Conservation (phyloP, 306 rosid genomes). For the Quercus cerris region DNA sequence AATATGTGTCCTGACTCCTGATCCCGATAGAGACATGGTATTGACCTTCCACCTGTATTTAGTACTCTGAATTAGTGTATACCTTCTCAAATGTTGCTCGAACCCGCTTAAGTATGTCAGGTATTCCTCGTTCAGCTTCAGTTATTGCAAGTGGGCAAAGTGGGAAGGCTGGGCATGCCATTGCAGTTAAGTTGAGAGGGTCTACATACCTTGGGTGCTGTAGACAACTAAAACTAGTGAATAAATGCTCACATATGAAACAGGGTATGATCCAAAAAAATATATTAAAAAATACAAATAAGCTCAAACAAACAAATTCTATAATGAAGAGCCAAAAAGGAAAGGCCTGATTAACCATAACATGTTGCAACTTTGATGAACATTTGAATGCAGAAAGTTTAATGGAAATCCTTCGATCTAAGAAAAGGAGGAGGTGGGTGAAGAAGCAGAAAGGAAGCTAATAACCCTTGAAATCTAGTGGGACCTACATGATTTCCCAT, state of each 20-base stretch:
- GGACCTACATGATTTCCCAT: too few species aligned
- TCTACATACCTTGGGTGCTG: conserved; percentile 90
- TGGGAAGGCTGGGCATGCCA: conserved; percentile 99
- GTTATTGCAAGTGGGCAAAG: conserved; percentile 94
- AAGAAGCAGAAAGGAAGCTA: too few species aligned
- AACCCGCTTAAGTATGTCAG: conserved; percentile 83
- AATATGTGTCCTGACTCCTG: conserved; percentile 7
- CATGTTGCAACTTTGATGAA: too few species aligned
- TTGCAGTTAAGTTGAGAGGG: conserved; percentile 90
- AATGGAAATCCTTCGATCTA: too few species aligned
- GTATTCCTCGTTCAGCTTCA: conserved; percentile 97
- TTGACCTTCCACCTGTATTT: background rate
- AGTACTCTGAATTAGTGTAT: conserved; percentile 1
- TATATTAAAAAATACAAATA: too few species aligned
- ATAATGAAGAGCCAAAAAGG: too few species aligned
- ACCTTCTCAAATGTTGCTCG: conserved; percentile 94
- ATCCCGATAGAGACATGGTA: background rate
- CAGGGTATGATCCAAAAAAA: too few species aligned
- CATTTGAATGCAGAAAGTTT: too few species aligned
- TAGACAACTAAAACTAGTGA: conserved; percentile 26
- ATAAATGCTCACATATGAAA: background rate
- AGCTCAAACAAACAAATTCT: too few species aligned
- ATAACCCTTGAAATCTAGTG: too few species aligned
- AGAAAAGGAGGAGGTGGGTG: too few species aligned
- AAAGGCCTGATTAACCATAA: too few species aligned